phyloP scores from a whole-genome alignment of 148 eudicot genomes.

The Cornus florida region DNA sequence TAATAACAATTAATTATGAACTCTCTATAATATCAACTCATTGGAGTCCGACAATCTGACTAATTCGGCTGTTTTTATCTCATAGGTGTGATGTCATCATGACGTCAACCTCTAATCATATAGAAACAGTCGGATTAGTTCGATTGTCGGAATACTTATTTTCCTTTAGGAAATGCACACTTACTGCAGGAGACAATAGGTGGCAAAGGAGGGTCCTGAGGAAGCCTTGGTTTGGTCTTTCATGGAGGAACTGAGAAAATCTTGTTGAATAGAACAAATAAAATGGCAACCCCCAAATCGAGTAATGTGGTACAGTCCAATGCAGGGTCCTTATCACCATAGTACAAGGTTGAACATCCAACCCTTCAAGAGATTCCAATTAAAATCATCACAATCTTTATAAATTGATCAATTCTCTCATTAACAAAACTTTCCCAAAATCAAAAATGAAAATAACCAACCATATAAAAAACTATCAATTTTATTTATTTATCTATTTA shows the following conservation, averaged over 20 bases:
- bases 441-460: too few relatives aligned
- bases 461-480: too few relatives aligned
- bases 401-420: neutral
- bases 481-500: too few relatives aligned
- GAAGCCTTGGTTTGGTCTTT: slow-evolving; percentile 52
- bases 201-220: slow-evolving; percentile 23
- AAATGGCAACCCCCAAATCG: slow-evolving; percentile 94
- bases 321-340: slow-evolving; percentile 88
- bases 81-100: too few relatives aligned
- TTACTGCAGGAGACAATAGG: slow-evolving; percentile 62
- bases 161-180: neutral
- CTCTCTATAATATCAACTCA: too few relatives aligned
- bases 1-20: neutral
- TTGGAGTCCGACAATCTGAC: too few relatives aligned
- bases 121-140: too few relatives aligned
- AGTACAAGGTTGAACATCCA: slow-evolving; percentile 73
- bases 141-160: too few relatives aligned
- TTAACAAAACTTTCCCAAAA: too few relatives aligned
- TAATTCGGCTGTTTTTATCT: too few relatives aligned
- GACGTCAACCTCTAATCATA: too few relatives aligned
- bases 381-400: neutral
- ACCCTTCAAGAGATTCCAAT: slow-evolving; percentile 29
- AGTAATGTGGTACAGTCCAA: slow-evolving; percentile 95
- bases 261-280: slow-evolving; percentile 94
- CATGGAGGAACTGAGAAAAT: slow-evolving; percentile 78